Percentiles rank a stretch among this genome's conserved stretches.
These are phyloP conservation scores for Saccharomycopsis guyanensis DNA, from an alignment of 805 yeast species.

Conservation along the genomic window DNA sequence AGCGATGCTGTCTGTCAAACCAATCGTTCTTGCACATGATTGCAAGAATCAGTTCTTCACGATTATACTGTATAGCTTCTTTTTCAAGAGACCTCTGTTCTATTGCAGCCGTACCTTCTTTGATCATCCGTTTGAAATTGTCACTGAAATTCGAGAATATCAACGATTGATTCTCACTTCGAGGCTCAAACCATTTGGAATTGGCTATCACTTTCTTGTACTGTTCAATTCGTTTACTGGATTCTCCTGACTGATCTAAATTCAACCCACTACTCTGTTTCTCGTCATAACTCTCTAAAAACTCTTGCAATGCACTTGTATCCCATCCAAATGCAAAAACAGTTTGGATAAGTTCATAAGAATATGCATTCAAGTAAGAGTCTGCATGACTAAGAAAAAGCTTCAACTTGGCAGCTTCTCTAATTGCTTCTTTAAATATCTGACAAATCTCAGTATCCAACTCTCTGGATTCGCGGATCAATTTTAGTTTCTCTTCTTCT, in stretches of 20 bases:
- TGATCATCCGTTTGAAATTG: conserved; percentile 5
- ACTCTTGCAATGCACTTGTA: background rate
- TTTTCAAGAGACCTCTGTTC: background rate
- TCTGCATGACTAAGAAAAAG: conserved; percentile 9
- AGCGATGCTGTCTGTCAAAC: conserved; percentile 8
- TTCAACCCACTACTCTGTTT: background rate
- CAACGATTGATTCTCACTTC: background rate
- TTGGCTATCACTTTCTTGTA: background rate
- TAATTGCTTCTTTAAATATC: conserved; percentile 7
- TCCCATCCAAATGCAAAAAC: conserved; percentile 4
- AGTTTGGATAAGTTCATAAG: conserved; percentile 11
- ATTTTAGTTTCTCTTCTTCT: background rate
- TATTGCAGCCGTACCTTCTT: background rate
- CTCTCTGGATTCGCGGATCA: background rate
- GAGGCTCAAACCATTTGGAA: conserved; percentile 7
- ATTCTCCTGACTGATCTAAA: background rate
- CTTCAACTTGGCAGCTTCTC: conserved; percentile 11
- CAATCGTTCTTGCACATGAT: conserved; percentile 12
- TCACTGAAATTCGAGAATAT: conserved; percentile 6
- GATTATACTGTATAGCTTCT: background rate
- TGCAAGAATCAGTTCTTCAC: conserved; percentile 3
- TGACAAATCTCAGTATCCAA: conserved; percentile 7
- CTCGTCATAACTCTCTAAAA: background rate
- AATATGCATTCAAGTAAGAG: conserved; percentile 4
- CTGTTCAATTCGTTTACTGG: background rate